These are phyloP conservation scores for Curvularia sp. DNA, from an alignment of 2,329 filamentous ascomycete genomes.

Conservation along the genomic window DNA sequence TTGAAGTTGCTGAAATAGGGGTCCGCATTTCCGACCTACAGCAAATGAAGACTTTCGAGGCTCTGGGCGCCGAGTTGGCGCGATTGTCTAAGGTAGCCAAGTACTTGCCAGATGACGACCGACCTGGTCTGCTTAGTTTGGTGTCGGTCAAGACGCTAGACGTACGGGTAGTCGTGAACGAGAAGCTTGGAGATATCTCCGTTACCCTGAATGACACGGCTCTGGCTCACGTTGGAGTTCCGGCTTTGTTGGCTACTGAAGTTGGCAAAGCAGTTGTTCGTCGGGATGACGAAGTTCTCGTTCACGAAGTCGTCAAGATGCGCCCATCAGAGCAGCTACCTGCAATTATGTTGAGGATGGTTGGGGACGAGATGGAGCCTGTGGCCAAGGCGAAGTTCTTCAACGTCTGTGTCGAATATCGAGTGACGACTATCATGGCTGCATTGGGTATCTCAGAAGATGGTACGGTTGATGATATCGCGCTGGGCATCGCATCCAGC, in stretches of 20 bases:
- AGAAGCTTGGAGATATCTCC: constrained; percentile 69
- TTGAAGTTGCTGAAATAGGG: constrained; percentile 70
- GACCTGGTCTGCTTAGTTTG: constrained; percentile 84
- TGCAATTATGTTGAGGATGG: constrained; percentile 85
- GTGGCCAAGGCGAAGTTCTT: constrained; percentile 86
- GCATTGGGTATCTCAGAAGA: constrained; percentile 74
- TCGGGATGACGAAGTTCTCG: constrained; percentile 75
- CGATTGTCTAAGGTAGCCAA: constrained; percentile 88
- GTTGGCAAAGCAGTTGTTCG: constrained; percentile 67
- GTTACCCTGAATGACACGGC: constrained; percentile 34
- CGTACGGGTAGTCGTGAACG: constrained; percentile 68
- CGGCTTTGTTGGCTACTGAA: constrained; percentile 80
- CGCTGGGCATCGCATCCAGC: constrained; percentile 77
- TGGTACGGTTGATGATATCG: constrained; percentile 69
- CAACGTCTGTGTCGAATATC: constrained; percentile 87
- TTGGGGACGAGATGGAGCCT: constrained; percentile 93
- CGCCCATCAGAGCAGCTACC: constrained; percentile 57
- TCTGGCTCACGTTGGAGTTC: constrained; percentile 74
- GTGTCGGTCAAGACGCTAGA: constrained; percentile 69
- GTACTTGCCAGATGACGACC: constrained; percentile 93
- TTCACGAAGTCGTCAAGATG: constrained; percentile 65
- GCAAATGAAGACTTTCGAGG: constrained; percentile 71
- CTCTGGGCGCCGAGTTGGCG: constrained; percentile 77
- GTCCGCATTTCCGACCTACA: constrained; percentile 68
- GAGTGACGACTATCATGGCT: constrained; percentile 81